Base-by-base conservation (phyloP, 2,329 filamentous ascomycete genomes). In the Cladosporium sp. region DNA sequence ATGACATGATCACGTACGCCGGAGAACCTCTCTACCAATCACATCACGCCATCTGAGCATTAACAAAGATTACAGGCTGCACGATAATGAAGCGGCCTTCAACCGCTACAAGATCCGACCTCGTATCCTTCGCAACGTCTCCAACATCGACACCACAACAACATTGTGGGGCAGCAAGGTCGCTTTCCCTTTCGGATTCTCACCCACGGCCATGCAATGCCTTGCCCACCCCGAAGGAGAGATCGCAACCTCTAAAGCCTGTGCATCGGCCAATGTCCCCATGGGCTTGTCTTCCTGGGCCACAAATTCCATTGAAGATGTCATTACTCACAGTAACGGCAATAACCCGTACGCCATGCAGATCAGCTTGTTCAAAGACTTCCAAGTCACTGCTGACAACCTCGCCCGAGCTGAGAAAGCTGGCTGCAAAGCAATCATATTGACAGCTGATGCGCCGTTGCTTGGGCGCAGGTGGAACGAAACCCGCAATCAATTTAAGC, bases 11-110 rank as follows among this genome's bases (percentile, higher is more conserved):
- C 15, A 39, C 37, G 37, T 39, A 17, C 14, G 37, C 37, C n/a
- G n/a, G 14, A 12, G 37, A 39, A 17, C 37, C 14, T 3, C 5
- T 12, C 37, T 17, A 39, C 8, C 14, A n/a, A 39, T 25, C 25
- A 25, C 25, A 39, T 39, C 37, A 12, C 37, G 37, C 12, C 14
- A 5, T n/a, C 37, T 39, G 37, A 39, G 37, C 37, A 39, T 39
- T 39, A 39, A 39, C 14, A 39, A 39, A 39, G 14, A 69, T 28
- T 69, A 66, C 12, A 74, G 71, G 7, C 60, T 74, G 5, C 61
- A 60, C 20, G 82, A 84, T 60, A 85, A 85, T 60, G 74, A 78
- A 58, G 73, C 74, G 1, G 81, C 82, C 3, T 85, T 77, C 67
- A 72, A 78, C 59, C 74, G 75, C 17, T 73, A 78, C 54, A 73